Evolutionary conservation across 805 yeast species (phyloP).

Genomic region (Saccharomycopsis sp.): DNA sequence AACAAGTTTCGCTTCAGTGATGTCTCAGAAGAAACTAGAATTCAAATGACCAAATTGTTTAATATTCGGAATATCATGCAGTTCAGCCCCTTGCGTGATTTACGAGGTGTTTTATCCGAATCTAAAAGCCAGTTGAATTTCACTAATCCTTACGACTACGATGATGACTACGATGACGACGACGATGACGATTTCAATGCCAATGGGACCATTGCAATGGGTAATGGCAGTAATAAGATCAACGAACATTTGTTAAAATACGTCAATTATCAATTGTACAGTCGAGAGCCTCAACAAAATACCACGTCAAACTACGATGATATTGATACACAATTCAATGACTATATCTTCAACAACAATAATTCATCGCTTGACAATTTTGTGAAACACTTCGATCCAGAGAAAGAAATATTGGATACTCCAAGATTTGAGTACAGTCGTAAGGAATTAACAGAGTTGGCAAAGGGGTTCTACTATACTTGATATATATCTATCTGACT

Average conservation of each 20-base stretch:
- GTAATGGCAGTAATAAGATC: constrained; percentile 1
- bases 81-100: constrained; percentile 13
- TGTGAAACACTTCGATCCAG: background rate
- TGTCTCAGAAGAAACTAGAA: constrained; percentile 13
- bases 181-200: constrained; percentile 2
- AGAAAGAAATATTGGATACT: background rate
- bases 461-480: constrained; percentile 15
- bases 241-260: background rate
- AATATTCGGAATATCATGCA: constrained; percentile 16
- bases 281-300: background rate
- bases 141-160: constrained; percentile 9
- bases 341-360: background rate
- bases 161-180: background rate
- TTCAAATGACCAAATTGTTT: constrained; percentile 16
- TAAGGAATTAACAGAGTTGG: constrained; percentile 11
- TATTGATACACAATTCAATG: background rate
- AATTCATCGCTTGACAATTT: background rate
- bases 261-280: background rate
- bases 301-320: background rate
- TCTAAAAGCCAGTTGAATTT: background rate
- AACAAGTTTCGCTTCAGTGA: constrained; percentile 9
- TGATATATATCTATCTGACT: background rate
- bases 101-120: constrained; percentile 5
- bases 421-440: constrained; percentile 12
- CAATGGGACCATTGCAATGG: background rate